Evolutionary conservation across 2,329 filamentous ascomycete genomes (phyloP).

Genomic region (Capronia americana): DNA sequence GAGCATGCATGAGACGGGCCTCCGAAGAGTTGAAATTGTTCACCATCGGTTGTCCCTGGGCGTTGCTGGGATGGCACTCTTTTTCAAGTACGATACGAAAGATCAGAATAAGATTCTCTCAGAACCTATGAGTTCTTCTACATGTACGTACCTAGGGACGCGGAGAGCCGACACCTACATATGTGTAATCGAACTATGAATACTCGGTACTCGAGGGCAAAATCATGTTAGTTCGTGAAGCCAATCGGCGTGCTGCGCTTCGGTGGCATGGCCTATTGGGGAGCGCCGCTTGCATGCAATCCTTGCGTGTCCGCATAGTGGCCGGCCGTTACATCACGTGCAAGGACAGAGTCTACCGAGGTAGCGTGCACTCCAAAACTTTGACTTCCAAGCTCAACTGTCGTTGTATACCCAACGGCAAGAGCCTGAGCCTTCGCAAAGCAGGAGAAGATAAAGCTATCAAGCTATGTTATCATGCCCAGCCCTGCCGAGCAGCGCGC

Average conservation of each 20-base stretch:
- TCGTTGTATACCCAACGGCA: neutral
- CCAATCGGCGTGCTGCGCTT: constrained; percentile 23
- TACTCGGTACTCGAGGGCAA: neutral
- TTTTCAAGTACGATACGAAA: constrained; percentile 2
- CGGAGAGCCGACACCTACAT: neutral
- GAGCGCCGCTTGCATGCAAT: neutral
- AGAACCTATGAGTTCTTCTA: neutral
- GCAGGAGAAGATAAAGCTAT: neutral
- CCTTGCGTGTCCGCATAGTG: neutral
- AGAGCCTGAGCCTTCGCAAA: neutral
- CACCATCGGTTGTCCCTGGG: neutral
- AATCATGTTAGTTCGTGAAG: neutral
- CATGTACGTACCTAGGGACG: constrained; percentile 2
- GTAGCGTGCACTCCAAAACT: neutral
- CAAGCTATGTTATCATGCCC: neutral
- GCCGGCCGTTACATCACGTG: neutral
- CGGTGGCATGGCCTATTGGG: neutral
- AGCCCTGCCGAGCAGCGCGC: constrained; percentile 4
- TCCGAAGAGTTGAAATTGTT: neutral
- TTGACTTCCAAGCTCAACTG: neutral
- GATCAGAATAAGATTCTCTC: neutral
- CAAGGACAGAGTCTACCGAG: neutral
- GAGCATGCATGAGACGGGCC: constrained; percentile 5
- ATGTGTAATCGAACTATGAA: neutral
- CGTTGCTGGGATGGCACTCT: neutral